Conservation (phyloP, 345 rosid genomes). For the Passiflora organensis region DNA sequence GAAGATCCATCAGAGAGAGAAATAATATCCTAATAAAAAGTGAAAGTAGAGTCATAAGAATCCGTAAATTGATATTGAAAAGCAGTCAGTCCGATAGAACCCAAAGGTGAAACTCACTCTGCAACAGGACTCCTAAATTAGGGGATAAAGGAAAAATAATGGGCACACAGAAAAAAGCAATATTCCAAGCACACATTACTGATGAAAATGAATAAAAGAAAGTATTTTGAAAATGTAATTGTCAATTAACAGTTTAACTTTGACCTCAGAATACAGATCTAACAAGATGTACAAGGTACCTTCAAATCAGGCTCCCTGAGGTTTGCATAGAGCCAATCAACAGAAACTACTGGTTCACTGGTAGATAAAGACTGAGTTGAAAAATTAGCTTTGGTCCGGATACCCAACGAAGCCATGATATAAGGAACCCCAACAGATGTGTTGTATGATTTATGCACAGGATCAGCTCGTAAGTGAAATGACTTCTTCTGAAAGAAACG, state of each 20-base stretch:
- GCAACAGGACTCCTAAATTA: too few species aligned
- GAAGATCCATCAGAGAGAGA: too few species aligned
- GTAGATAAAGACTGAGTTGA: constrained; percentile 46
- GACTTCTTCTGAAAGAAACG: constrained; percentile 46
- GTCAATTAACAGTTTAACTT: not conserved
- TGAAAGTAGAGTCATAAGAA: too few species aligned
- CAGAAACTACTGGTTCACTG: constrained; percentile 81
- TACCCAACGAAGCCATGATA: constrained; percentile 46
- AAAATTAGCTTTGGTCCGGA: constrained; percentile 30
- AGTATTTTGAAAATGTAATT: constrained; percentile 3
- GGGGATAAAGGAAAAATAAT: too few species aligned
- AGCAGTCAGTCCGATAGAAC: too few species aligned
- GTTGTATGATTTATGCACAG: constrained; percentile 20
- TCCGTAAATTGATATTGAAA: too few species aligned
- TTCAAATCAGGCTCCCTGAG: constrained; percentile 73
- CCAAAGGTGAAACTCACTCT: too few species aligned
- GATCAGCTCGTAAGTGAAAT: constrained; percentile 22
- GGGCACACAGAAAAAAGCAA: too few species aligned
- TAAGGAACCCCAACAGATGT: constrained; percentile 30
- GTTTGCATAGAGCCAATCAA: constrained; percentile 88
- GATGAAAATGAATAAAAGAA: too few species aligned
- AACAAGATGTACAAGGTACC: constrained; percentile 32
- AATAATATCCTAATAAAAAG: too few species aligned
- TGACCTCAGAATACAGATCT: not conserved
- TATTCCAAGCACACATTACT: too few species aligned